Conservation (phyloP, 148 eudicot genomes). For the Chenopodium album region DNA sequence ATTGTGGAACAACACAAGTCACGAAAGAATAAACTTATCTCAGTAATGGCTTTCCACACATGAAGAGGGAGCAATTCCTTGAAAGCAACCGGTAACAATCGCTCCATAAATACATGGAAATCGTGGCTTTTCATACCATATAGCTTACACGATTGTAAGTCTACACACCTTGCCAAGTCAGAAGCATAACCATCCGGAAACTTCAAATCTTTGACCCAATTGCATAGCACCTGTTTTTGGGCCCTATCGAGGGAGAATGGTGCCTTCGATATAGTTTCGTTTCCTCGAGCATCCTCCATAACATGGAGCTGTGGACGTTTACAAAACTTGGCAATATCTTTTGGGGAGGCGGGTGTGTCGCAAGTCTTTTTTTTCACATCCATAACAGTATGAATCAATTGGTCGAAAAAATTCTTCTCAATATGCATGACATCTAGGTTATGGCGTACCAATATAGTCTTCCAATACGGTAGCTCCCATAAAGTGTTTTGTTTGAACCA, state of each 20-base stretch:
- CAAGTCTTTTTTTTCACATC: background rate
- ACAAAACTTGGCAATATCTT: background rate
- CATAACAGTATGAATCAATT: background rate
- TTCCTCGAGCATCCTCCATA: background rate
- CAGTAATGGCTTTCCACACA: background rate
- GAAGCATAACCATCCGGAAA: background rate
- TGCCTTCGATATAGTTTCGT: background rate
- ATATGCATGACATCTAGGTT: too few relatives aligned
- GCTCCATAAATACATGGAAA: slow-evolving; percentile 5
- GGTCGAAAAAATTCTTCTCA: background rate
- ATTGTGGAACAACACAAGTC: background rate
- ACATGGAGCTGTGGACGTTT: background rate
- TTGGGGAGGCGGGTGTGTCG: background rate
- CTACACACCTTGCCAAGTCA: background rate
- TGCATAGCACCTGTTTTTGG: background rate
- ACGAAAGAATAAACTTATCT: background rate
- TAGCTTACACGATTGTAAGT: background rate
- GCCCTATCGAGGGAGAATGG: background rate
- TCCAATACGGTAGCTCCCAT: too few relatives aligned
- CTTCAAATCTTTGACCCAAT: background rate
- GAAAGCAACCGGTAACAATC: background rate
- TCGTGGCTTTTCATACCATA: background rate
- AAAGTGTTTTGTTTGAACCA: too few relatives aligned
- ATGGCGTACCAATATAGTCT: too few relatives aligned
- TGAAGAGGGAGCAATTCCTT: background rate